Evolutionary conservation across 2,329 filamentous ascomycete genomes (phyloP), one percentile per base, ranked within the genome.

Genomic region (Botryotinia convoluta): DNA sequence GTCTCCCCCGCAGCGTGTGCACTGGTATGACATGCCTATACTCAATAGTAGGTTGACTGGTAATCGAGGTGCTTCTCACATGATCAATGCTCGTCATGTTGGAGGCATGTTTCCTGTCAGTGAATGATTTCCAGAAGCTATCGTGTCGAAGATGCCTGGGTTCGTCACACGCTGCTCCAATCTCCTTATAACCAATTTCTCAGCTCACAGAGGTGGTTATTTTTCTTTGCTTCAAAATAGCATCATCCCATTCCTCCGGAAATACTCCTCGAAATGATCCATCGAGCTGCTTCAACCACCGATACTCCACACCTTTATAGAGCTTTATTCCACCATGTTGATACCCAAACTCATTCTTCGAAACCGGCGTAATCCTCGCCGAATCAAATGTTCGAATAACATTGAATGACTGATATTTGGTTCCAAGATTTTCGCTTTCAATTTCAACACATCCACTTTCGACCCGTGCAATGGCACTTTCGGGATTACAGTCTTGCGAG

Each of bases 381-480:
- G 42, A 22, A 29, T 71, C 69, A 51, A 63, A 51, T 4, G 32
- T 39, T 12, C 35, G 54, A 42, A 71, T 64, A 9, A 71, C 69
- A 37, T 71, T 71, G 37, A 71, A 71, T 14, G 57, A 63, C 26
- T 51, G 42, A 14, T 64, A 71, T 18, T 39, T 51, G 32, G 63
- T 37, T 18, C 9, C 69, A 51, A 51, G 59, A 26, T 16, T 39
- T 12, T 16, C 20, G 42, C 32, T 51, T 20, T 64, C 60, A 12
- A 71, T 26, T 4, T 7, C 22, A 39, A 32, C 45, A 64, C 69
- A 64, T 37, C 69, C 69, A 54, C 37, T 39, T 62, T 71, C 69
- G 37, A 71, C 69, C 39, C 69, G 57, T 9, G 32, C 59, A 20
- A 71, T 71, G 59, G 69, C 69, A 63, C 22, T 64, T 39, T 71